Evolutionary conservation across 2,329 filamentous ascomycete genomes (phyloP), one percentile per base, ranked within the genome.

Genomic region (Aspergillus neotritici): DNA sequence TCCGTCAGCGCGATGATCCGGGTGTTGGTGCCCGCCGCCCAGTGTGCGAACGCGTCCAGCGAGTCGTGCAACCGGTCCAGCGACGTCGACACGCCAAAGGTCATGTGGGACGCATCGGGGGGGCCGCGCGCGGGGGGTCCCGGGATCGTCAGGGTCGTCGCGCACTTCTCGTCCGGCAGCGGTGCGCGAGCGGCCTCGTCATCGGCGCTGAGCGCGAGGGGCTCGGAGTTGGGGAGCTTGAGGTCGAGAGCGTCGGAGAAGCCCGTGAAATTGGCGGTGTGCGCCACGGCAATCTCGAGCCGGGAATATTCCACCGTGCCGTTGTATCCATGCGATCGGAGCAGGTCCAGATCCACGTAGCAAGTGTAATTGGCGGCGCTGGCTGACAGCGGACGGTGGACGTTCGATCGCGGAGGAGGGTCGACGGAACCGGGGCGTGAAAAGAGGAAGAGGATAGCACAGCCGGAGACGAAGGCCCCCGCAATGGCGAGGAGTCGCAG

Each of bases 31-130:
- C 66, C 63, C 1, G 67, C 61, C 0, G 78, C 65, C 77, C 76
- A 79, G 44, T 76, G 74, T n/a, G 70, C 60, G 37, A 79, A 73
- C 16, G 70, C 62, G 1, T 64, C 56, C 21, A 77, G 61, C 1
- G 74, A 73, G 5, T 66, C 62, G 25, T 66, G 49, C n/a, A 79
- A 59, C 17, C 76, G 69, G 11, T 68, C 62, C 28, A 71, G 67
- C 10, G 65, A 70, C 12, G 76, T 77, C 0, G 76, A 73, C 1
- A 79, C 67, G 41, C 76, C 77, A 46, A 80, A 79, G 33, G 75
- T 53, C 31, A 78, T 62, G 37, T 77, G 68, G 5, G 59, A 57
- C 0, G 65, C 58, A 48, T 75, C 74, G 14, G 50, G 49, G 3
- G 37, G 48, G 10, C 50, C 15, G 21, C 28, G 31, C 14, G 30